Percentiles rank a stretch among this genome's conserved stretches.
phyloP scores from a whole-genome alignment of 768 basidiomycete species.

The Tulasnella sp. region DNA sequence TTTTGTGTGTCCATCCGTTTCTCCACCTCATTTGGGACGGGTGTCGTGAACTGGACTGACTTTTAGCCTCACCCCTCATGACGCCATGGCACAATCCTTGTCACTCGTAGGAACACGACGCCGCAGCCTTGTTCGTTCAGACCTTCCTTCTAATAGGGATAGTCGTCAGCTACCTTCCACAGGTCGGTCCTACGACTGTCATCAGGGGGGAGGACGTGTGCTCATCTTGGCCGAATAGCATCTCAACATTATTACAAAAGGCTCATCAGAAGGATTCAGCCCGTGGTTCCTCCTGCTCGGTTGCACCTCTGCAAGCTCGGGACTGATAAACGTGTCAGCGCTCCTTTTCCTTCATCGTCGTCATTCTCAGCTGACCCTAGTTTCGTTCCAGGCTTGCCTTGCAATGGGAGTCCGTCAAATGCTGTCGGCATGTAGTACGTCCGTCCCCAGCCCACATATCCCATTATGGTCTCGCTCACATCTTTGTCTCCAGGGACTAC shows the following conservation, averaged over 20 bases:
- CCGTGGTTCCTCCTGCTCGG: constrained; percentile 90
- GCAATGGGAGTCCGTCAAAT: constrained; percentile 76
- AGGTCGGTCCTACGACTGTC: constrained; percentile 44
- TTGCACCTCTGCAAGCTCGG: constrained; percentile 74
- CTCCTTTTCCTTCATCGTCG: constrained; percentile 4
- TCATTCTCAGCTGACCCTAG: constrained; percentile 13
- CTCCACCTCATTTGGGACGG: not conserved
- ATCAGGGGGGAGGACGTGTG: not conserved
- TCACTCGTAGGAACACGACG: constrained; percentile 18
- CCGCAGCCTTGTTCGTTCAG: constrained; percentile 10
- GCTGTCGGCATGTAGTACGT: constrained; percentile 74
- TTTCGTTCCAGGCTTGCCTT: constrained; percentile 61
- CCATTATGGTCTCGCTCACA: not conserved
- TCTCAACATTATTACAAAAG: constrained; percentile 68
- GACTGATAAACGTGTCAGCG: constrained; percentile 75
- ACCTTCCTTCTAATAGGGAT: constrained; percentile 48
- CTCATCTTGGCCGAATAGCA: constrained; percentile 47
- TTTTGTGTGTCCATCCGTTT: not conserved
- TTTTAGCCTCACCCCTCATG: not conserved
- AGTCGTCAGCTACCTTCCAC: constrained; percentile 77
- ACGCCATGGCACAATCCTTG: not conserved
- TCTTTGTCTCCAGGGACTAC: constrained; percentile 49
- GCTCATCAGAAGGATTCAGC: constrained; percentile 84
- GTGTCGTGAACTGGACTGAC: not conserved
- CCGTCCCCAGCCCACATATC: not conserved